A percentile compares a stretch with the other conserved stretches of the same genome.
Evolutionary conservation across 768 basidiomycete genomes (phyloP).

Genomic region (Termitomyces sp.): DNA sequence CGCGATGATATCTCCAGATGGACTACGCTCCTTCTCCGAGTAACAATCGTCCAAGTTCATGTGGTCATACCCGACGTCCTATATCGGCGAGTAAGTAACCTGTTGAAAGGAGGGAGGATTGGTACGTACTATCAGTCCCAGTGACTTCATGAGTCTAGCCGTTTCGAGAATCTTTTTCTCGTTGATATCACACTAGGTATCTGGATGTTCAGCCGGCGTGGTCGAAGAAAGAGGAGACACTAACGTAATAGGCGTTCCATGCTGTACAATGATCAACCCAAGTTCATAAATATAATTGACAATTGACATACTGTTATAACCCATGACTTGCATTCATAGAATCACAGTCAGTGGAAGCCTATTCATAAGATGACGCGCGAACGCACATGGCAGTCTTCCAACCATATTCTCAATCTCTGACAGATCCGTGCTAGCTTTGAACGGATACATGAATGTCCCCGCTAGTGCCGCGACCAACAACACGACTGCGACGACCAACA

Average conservation of each 20-base stretch:
- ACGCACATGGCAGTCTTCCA: conserved; percentile 3
- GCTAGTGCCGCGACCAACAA: background rate
- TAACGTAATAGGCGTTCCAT: conserved; percentile 67
- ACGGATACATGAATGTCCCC: background rate
- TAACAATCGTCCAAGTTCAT: conserved; percentile 68
- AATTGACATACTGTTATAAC: conserved; percentile 53
- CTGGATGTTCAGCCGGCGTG: background rate
- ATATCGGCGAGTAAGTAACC: background rate
- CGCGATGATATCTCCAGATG: conserved; percentile 47
- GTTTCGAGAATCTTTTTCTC: conserved; percentile 47
- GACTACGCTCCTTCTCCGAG: conserved; percentile 48
- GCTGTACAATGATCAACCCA: conserved; percentile 28
- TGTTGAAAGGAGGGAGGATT: background rate
- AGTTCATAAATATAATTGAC: background rate
- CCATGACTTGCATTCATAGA: conserved; percentile 38
- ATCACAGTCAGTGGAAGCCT: background rate
- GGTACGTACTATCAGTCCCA: conserved; percentile 43
- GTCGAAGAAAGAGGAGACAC: conserved; percentile 6
- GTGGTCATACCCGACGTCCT: conserved; percentile 56
- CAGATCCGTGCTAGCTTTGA: background rate
- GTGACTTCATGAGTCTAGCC: conserved; percentile 36
- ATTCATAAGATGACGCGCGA: background rate
- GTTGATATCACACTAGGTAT: conserved; percentile 58
- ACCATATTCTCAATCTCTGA: background rate
- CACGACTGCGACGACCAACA: background rate